Percentiles rank a stretch among this genome's conserved stretches.
phyloP scores from a whole-genome alignment of 352 stramenopile species.

The Phytophthora tubulina region DNA sequence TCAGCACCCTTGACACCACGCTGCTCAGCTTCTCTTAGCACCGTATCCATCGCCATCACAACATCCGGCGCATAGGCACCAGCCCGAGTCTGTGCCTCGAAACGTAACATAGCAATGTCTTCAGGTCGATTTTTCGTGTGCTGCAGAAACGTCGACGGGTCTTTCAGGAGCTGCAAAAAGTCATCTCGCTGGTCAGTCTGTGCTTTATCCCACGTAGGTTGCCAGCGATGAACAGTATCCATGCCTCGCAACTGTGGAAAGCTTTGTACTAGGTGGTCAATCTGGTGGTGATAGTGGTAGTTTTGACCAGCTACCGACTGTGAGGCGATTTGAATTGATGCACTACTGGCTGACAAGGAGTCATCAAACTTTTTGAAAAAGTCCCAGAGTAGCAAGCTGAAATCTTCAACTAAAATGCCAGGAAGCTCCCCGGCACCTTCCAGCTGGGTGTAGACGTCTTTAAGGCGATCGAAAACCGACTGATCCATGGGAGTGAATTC shows the following conservation, averaged over 20 bases:
- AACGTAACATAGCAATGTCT: slow-evolving; percentile 34
- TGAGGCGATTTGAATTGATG: slow-evolving; percentile 30
- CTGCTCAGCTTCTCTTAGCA: slow-evolving; percentile 30
- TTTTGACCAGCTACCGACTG: slow-evolving; percentile 35
- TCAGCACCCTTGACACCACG: slow-evolving; percentile 29
- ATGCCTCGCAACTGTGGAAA: slow-evolving; percentile 24
- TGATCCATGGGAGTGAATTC: slow-evolving; percentile 18
- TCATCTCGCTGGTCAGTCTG: slow-evolving; percentile 23
- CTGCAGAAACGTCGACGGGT: slow-evolving; percentile 29
- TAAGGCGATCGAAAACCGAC: slow-evolving; percentile 29
- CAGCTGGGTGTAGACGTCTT: slow-evolving; percentile 26
- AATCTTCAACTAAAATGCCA: slow-evolving; percentile 31
- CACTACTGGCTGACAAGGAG: not conserved
- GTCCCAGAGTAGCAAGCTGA: slow-evolving; percentile 24
- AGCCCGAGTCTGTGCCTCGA: slow-evolving; percentile 38
- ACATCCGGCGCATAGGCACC: slow-evolving; percentile 32
- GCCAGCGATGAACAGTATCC: slow-evolving; percentile 32
- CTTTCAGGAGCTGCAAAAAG: slow-evolving; percentile 28
- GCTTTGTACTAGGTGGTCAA: slow-evolving; percentile 29
- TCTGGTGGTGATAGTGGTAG: slow-evolving; percentile 33
- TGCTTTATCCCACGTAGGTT: slow-evolving; percentile 41
- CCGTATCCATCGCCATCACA: slow-evolving; percentile 32
- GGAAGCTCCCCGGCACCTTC: slow-evolving; percentile 20
- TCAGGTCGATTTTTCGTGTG: slow-evolving; percentile 15
- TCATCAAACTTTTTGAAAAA: slow-evolving; percentile 28